Evolutionary conservation across 805 yeast genomes (phyloP).

Genomic region (Nakazawaea wickerhamii): DNA sequence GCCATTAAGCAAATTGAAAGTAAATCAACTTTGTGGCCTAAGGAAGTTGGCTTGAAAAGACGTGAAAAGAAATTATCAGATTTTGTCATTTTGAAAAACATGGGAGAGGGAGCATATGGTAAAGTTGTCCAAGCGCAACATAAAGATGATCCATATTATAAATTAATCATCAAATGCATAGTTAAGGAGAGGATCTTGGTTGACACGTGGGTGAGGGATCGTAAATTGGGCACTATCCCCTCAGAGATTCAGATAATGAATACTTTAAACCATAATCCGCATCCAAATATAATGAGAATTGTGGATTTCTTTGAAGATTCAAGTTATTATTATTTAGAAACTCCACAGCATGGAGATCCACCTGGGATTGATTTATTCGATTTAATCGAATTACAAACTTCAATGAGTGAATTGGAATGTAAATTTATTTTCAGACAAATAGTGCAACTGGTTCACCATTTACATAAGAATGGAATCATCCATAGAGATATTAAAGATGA

Average conservation of each 20-base stretch:
- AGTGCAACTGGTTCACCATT: slow-evolving; percentile 70
- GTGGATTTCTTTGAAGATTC: slow-evolving; percentile 92
- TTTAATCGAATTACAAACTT: slow-evolving; percentile 77
- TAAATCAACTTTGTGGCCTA: slow-evolving; percentile 43
- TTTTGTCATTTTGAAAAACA: slow-evolving; percentile 62
- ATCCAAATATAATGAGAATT: slow-evolving; percentile 80
- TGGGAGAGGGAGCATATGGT: slow-evolving; percentile 98
- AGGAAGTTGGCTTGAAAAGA: slow-evolving; percentile 58
- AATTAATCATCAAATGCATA: slow-evolving; percentile 80
- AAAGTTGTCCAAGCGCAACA: slow-evolving; percentile 79
- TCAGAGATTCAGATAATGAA: slow-evolving; percentile 95
- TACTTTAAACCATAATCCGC: slow-evolving; percentile 68
- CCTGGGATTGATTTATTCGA: slow-evolving; percentile 94
- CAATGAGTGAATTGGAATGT: slow-evolving; percentile 77
- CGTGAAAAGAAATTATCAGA: slow-evolving; percentile 69
- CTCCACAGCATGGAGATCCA: slow-evolving; percentile 82
- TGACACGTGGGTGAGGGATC: slow-evolving; percentile 96
- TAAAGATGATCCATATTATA: slow-evolving; percentile 53
- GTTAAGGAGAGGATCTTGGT: slow-evolving; percentile 89
- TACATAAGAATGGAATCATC: slow-evolving; percentile 81
- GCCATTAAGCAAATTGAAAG: slow-evolving; percentile 31
- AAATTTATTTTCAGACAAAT: slow-evolving; percentile 74
- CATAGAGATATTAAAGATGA: slow-evolving; percentile 96
- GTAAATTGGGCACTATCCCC: slow-evolving; percentile 87
- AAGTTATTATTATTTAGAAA: slow-evolving; percentile 83